These are phyloP conservation scores for Solanum piurae DNA, from an alignment of 257 asterid species.

Conservation along the genomic window DNA sequence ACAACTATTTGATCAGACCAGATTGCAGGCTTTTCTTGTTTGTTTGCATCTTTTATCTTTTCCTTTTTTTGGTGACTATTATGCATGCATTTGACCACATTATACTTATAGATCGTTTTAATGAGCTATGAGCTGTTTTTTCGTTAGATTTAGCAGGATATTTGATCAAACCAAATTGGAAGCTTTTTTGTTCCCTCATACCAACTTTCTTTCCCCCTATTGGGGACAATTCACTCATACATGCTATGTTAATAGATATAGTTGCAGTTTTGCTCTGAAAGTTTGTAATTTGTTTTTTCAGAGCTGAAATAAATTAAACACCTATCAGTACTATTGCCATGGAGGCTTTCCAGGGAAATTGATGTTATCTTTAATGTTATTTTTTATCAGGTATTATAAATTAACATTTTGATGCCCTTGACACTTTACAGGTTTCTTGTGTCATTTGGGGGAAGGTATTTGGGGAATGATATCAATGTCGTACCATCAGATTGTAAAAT, in stretches of 20 bases:
- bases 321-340: background rate
- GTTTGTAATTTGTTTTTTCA: background rate
- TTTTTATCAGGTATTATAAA: background rate
- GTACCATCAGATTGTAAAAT: constrained; percentile 27
- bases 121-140: background rate
- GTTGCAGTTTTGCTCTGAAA: background rate
- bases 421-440: constrained; percentile 65
- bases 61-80: background rate
- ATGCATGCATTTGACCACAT: background rate
- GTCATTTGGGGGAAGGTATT: constrained; percentile 74
- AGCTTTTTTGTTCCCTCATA: background rate
- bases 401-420: constrained; percentile 1
- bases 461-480: constrained; percentile 36
- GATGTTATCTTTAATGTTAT: background rate
- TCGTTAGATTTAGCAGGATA: background rate
- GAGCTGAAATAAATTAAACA: background rate
- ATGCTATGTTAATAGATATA: background rate
- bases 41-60: background rate
- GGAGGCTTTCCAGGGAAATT: background rate
- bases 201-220: background rate
- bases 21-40: background rate
- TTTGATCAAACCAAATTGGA: background rate
- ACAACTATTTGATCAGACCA: background rate
- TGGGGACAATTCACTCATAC: background rate
- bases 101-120: background rate